Evolutionary conservation across 2,329 filamentous ascomycete genomes (phyloP).

Genomic region (Arachnopeziza araneosa): DNA sequence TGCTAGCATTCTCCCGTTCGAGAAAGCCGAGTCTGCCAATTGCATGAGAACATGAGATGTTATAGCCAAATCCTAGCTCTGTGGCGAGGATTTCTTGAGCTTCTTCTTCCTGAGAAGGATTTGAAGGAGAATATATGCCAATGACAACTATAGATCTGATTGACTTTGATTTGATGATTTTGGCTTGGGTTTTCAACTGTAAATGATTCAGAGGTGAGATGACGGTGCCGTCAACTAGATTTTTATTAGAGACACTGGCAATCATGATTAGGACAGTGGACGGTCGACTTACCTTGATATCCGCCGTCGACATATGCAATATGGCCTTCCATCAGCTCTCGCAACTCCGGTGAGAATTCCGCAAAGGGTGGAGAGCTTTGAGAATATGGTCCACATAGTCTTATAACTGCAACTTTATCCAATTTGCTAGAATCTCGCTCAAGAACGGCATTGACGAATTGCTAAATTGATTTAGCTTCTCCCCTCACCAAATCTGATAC

Average conservation of each 20-base stretch:
- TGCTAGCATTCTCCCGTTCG: slow-evolving; percentile 59
- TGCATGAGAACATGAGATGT: slow-evolving; percentile 46
- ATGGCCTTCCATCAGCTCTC: slow-evolving; percentile 41
- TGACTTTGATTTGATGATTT: slow-evolving; percentile 25
- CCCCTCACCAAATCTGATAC: background rate
- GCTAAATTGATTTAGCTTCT: slow-evolving; percentile 18
- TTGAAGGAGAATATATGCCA: slow-evolving; percentile 54
- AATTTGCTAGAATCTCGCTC: slow-evolving; percentile 44
- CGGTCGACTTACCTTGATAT: slow-evolving; percentile 23
- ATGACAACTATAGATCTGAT: slow-evolving; percentile 47
- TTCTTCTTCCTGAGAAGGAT: slow-evolving; percentile 47
- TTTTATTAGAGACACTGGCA: background rate
- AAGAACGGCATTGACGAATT: slow-evolving; percentile 47
- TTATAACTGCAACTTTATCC: slow-evolving; percentile 46
- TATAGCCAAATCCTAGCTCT: slow-evolving; percentile 35
- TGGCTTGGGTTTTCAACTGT: slow-evolving; percentile 27
- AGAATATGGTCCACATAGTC: slow-evolving; percentile 42
- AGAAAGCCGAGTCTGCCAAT: slow-evolving; percentile 44
- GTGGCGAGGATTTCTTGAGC: slow-evolving; percentile 40
- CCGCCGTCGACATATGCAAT: slow-evolving; percentile 42
- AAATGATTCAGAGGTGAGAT: slow-evolving; percentile 19
- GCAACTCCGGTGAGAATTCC: slow-evolving; percentile 42
- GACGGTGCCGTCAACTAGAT: slow-evolving; percentile 22
- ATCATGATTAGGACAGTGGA: background rate
- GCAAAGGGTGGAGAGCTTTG: slow-evolving; percentile 44